These are phyloP conservation scores for Anisodus acutangulus DNA, from an alignment of 257 asterid species.

Conservation along the genomic window DNA sequence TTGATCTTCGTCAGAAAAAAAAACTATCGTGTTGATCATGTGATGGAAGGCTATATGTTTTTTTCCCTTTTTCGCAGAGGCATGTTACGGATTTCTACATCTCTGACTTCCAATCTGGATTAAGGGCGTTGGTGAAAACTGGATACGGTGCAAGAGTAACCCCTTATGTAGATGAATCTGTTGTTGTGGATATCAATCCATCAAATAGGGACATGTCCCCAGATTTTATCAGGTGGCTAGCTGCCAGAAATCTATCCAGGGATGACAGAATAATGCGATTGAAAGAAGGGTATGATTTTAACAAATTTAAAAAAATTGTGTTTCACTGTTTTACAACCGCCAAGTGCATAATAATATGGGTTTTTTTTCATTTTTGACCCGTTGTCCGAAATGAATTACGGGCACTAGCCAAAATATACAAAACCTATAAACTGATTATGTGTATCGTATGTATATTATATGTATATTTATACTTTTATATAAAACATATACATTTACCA, in stretches of 20 bases:
- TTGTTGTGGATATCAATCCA: slow-evolving; percentile 67
- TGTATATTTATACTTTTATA: too few relatives aligned
- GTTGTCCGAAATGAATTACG: too few relatives aligned
- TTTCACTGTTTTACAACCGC: not conserved
- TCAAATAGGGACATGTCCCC: slow-evolving; percentile 53
- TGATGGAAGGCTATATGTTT: not conserved
- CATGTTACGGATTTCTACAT: slow-evolving; percentile 88
- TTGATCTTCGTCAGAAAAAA: not conserved
- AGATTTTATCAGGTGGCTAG: slow-evolving; percentile 74
- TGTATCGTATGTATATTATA: too few relatives aligned
- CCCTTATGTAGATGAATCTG: slow-evolving; percentile 77
- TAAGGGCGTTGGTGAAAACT: slow-evolving; percentile 88
- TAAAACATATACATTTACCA: too few relatives aligned
- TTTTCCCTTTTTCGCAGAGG: slow-evolving; percentile 50
- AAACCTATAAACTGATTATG: too few relatives aligned
- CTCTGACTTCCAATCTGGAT: slow-evolving; percentile 86
- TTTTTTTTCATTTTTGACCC: too few relatives aligned
- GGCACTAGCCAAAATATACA: too few relatives aligned
- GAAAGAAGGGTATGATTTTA: slow-evolving; percentile 69
- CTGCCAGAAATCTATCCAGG: slow-evolving; percentile 73
- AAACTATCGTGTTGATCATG: not conserved
- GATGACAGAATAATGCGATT: slow-evolving; percentile 71
- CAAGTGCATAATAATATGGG: not conserved
- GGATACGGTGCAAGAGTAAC: slow-evolving; percentile 78
- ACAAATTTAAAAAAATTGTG: not conserved